Evolutionary conservation across 257 asterid genomes (phyloP), one percentile per base, ranked within the genome.

Genomic region (Anisodus acutangulus): DNA sequence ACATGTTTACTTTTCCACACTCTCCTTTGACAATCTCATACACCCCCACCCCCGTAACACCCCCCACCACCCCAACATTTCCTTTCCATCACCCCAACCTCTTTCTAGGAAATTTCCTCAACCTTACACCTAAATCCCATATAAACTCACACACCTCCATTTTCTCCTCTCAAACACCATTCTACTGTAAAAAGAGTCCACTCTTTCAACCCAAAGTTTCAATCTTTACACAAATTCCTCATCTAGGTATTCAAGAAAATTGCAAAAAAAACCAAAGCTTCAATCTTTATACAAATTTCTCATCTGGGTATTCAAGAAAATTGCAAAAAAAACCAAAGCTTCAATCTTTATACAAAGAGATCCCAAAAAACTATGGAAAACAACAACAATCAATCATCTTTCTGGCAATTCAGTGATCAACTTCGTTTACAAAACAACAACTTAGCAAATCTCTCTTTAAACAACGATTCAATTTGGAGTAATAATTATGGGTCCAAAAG

Each of bases 391-490:
- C 95, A 95, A 81, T 94, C 98, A 0, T 90, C 97, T 9, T 97
- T 97, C 87, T 91, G 95, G 94, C 99, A 97, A 71, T 97, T 97
- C 92, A 94, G 99, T 83, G 99, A 97, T 69, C 89, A 93, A 64
- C 97, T 97, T n/a, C 98, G 98, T 45, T 85, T 91, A 2, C 97
- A 97, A 64, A 88, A 91, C 39, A 88, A 84, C 87, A 90, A 41
- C 26, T 86, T 96, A 13, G 88, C 94, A 4, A 88, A 90, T 87
- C 94, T 97, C 4, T 95, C 98, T 4, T 87, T 97, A 51, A 95
- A 93, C 59, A 95, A 93, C 64, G 99, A 97, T 80, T 95, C 98
- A 3, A 97, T 97, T 81, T 97, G 99, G 99, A 94, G 98, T 91
- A 88, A 84, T 22, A 92, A 90, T 35, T 90, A 90, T 88, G 84